phyloP scores from a whole-genome alignment of 2,329 filamentous ascomycete species.

The Ploettnerulaceae sp. region DNA sequence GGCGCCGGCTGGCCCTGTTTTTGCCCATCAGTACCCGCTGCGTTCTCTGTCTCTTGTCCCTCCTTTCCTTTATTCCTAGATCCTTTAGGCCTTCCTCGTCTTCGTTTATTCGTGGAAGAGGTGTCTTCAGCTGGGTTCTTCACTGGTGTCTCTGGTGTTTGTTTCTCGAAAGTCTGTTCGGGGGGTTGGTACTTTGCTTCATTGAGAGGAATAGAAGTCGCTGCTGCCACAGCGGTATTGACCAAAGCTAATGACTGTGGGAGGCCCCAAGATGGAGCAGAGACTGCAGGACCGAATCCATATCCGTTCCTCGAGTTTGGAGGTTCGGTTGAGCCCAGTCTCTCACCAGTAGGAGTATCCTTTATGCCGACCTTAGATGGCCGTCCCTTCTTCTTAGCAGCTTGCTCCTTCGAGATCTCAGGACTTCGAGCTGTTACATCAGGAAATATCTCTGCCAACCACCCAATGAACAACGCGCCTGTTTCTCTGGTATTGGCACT shows the following conservation, averaged over 20 bases:
- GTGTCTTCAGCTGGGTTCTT: constrained; percentile 16
- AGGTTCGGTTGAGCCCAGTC: constrained; percentile 17
- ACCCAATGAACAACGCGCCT: constrained; percentile 54
- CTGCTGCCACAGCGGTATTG: constrained; percentile 23
- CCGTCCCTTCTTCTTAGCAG: constrained; percentile 29
- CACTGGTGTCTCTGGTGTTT: constrained; percentile 20
- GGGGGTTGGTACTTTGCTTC: neutral
- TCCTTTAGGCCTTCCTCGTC: constrained; percentile 45
- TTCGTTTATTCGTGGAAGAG: constrained; percentile 30
- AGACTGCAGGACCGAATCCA: constrained; percentile 30
- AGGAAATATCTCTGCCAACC: constrained; percentile 61
- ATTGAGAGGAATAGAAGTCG: constrained; percentile 12
- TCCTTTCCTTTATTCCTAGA: constrained; percentile 43
- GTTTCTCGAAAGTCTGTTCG: constrained; percentile 17
- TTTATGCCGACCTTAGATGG: constrained; percentile 22
- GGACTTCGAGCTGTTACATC: constrained; percentile 25
- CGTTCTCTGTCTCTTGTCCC: constrained; percentile 14
- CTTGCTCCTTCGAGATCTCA: constrained; percentile 17
- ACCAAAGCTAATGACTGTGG: constrained; percentile 28
- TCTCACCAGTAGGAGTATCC: constrained; percentile 6
- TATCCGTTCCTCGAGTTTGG: constrained; percentile 32
- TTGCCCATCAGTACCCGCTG: constrained; percentile 13
- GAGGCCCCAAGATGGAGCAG: constrained; percentile 30
- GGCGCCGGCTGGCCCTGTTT: constrained; percentile 17
- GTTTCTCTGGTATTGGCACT: constrained; percentile 53